Conservation (phyloP, 805 yeast species). For the Schizosaccharomyces osmophilus region DNA sequence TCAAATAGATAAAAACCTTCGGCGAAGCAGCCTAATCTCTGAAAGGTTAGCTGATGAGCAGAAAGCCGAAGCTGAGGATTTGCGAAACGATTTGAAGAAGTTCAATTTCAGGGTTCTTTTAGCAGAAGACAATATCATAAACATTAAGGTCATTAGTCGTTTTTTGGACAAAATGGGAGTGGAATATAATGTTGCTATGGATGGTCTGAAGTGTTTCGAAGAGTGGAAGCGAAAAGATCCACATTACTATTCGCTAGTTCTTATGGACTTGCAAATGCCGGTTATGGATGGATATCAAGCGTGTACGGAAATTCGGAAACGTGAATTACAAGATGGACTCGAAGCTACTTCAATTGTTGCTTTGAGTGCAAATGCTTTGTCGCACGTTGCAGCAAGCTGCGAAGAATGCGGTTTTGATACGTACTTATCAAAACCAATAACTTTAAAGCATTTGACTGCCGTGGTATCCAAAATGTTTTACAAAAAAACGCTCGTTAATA, state of each 20-base stretch:
- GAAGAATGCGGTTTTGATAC: slow-evolving; percentile 12
- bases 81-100: slow-evolving; percentile 6
- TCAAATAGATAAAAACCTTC: slow-evolving; percentile 4
- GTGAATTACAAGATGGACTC: slow-evolving; percentile 10
- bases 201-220: slow-evolving; percentile 13
- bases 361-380: slow-evolving; percentile 15
- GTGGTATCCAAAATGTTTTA: neutral
- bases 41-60: slow-evolving; percentile 6
- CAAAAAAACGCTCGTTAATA: too few species aligned
- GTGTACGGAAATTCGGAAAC: slow-evolving; percentile 13
- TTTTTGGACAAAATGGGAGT: slow-evolving; percentile 13
- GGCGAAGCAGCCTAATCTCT: slow-evolving; percentile 9
- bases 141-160: slow-evolving; percentile 58
- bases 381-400: slow-evolving; percentile 14
- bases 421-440: slow-evolving; percentile 15
- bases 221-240: slow-evolving; percentile 8
- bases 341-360: slow-evolving; percentile 13
- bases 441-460: neutral
- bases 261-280: slow-evolving; percentile 17
- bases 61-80: slow-evolving; percentile 9
- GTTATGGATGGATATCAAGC: slow-evolving; percentile 15
- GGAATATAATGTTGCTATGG: slow-evolving; percentile 12
- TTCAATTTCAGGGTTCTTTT: slow-evolving; percentile 26
- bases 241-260: slow-evolving; percentile 11
- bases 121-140: slow-evolving; percentile 79